Percentiles rank a stretch among this genome's conserved stretches.
These are phyloP conservation scores for Fraxinus dipetala DNA, from an alignment of 305 asterid species.

Conservation along the genomic window DNA sequence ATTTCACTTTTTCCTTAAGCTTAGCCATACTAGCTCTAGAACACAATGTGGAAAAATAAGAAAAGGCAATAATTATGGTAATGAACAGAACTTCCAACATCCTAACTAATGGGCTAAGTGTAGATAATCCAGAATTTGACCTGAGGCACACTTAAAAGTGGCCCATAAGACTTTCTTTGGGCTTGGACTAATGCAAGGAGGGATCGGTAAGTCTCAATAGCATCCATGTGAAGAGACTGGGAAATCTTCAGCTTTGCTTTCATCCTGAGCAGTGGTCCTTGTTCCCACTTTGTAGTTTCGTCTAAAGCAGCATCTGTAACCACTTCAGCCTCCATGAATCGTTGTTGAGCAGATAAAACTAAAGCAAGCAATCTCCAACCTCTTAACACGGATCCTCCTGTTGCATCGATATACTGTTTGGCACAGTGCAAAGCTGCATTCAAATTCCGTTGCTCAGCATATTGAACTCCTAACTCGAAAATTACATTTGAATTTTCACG, in stretches of 20 bases:
- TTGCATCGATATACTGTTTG: slow-evolving; percentile 75
- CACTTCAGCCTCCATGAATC: slow-evolving; percentile 80
- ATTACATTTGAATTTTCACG: slow-evolving; percentile 67
- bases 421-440: slow-evolving; percentile 81
- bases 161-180: slow-evolving; percentile 73
- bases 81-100: slow-evolving; percentile 10
- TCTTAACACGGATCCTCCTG: slow-evolving; percentile 79
- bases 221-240: slow-evolving; percentile 70
- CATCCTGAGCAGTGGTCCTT: slow-evolving; percentile 82
- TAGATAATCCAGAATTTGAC: slow-evolving; percentile 36
- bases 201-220: slow-evolving; percentile 76
- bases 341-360: slow-evolving; percentile 84
- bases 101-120: slow-evolving; percentile 12
- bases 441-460: slow-evolving; percentile 83
- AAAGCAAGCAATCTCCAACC: slow-evolving; percentile 95
- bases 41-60: background rate
- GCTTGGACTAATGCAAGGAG: slow-evolving; percentile 95
- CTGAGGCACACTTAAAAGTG: slow-evolving; percentile 56
- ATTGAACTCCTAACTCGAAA: slow-evolving; percentile 78
- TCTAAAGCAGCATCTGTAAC: slow-evolving; percentile 91
- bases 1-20: background rate
- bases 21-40: background rate
- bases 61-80: background rate
- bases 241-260: slow-evolving; percentile 82
- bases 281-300: slow-evolving; percentile 94